A percentile compares a stretch with the other conserved stretches of the same genome.
Evolutionary conservation across 2,329 filamentous ascomycete species (phyloP).

Genomic region (Lachnellula arida): DNA sequence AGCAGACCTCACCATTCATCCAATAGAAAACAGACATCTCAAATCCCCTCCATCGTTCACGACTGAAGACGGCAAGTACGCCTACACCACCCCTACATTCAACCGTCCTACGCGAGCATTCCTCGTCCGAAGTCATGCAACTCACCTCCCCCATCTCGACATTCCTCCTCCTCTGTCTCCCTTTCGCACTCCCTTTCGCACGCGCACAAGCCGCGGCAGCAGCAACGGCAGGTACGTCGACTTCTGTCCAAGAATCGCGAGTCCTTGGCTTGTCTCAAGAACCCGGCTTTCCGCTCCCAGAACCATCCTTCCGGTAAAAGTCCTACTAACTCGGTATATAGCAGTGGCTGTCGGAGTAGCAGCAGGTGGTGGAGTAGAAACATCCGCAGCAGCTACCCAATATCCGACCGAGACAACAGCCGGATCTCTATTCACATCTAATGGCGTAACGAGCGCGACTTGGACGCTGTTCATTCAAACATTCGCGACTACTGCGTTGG

Average conservation of each 20-base stretch:
- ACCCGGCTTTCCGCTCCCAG: no score
- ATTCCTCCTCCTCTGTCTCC: background rate
- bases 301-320: no score
- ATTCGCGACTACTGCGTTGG: constrained; percentile 28
- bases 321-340: no score
- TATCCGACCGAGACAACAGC: constrained; percentile 14
- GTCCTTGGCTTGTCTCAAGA: no score
- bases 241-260: no score
- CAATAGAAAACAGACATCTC: background rate
- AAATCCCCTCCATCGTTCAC: background rate
- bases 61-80: background rate
- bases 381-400: constrained; percentile 15
- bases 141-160: background rate
- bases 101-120: background rate
- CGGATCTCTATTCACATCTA: constrained; percentile 16
- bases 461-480: constrained; percentile 25
- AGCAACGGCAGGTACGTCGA: no score
- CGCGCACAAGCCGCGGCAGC: background rate
- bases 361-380: background rate
- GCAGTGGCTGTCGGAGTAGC: background rate
- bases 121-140: background rate
- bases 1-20: background rate
- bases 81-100: background rate
- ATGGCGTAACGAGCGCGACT: constrained; percentile 16
- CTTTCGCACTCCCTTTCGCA: background rate